Evolutionary conservation across 2,329 filamentous ascomycete genomes (phyloP), one percentile per base, ranked within the genome.

Genomic region (Ceratocystiopsis brevicomis): DNA sequence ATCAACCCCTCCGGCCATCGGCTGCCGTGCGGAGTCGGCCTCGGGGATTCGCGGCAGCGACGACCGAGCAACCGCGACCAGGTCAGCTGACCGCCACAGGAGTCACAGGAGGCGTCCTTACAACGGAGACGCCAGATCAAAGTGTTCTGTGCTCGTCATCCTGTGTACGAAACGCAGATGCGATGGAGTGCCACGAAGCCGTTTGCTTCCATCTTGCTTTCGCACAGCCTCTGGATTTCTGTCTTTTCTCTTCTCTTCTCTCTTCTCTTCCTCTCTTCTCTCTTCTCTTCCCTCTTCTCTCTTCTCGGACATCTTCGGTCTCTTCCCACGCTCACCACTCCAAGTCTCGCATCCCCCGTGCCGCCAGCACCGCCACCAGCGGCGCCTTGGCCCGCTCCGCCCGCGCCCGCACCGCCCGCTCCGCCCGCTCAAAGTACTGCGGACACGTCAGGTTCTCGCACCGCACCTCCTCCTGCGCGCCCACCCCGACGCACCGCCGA

Each of bases 401-500:
- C 34, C 57, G 54, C 39, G 66, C 57, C 51, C 60, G 65, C 11
- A 68, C 67, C 18, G 58, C 59, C 55, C 82, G 76, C 57, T 76
- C 80, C 43, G 74, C 69, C 14, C 84, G 62, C 32, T 78, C 78
- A 60, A 93, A 96, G 52, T 93, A 96, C 0, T 94, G 84, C 0
- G 87, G 81, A 56, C 90, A 98, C 60, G 94, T 88, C 57, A 82
- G 76, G 57, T 82, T 93, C 55, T 94, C 85, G 56, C 90, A 98
- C 37, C 61, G 68, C n/a, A 95, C 78, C 33, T 81, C 75, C 35
- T 95, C 88, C 2, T 74, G 64, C 49, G 76, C 79, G 4, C 79
- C 67, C 16, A 87, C 56, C 1, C 76, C 78, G 36, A 84, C 77
- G 58, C 90, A 98, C 52, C 73, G 81, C 47, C 80, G 75, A 59